phyloP scores from a whole-genome alignment of 306 rosid species.

The Malus sylvestris region DNA sequence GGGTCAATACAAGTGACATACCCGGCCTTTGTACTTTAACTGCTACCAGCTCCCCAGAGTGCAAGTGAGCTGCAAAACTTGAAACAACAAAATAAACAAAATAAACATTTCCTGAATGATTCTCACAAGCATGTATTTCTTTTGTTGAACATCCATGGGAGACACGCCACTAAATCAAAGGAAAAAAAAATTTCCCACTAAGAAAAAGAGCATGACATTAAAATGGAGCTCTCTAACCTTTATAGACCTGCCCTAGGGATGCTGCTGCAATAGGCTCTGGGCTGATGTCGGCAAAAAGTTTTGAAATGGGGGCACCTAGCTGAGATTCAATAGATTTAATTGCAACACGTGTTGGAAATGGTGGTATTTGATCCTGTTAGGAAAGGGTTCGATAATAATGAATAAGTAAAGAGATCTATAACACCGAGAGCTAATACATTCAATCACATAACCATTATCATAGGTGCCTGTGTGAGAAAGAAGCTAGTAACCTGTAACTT shows the following conservation, averaged over 20 bases:
- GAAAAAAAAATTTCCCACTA: neutral
- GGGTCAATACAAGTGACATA: constrained; percentile 84
- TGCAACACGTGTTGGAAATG: constrained; percentile 72
- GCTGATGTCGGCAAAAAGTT: constrained; percentile 72
- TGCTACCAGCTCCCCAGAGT: constrained; percentile 90
- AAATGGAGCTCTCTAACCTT: constrained; percentile 46
- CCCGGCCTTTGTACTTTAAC: constrained; percentile 99
- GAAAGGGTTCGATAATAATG: neutral
- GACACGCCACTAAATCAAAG: neutral
- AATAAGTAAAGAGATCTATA: neutral
- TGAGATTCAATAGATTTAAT: constrained; percentile 72
- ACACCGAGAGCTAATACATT: neutral
- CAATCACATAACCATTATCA: neutral
- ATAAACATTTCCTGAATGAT: constrained; percentile 41
- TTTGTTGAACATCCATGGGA: neutral
- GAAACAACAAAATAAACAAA: constrained; percentile 37
- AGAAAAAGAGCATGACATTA: neutral
- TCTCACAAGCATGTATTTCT: constrained; percentile 22
- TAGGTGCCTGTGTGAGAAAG: constrained; percentile 18
- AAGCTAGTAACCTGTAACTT: constrained; percentile 62
- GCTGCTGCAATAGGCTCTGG: constrained; percentile 87
- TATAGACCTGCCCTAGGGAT: constrained; percentile 93
- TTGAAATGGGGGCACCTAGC: constrained; percentile 56
- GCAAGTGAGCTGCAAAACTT: constrained; percentile 99
- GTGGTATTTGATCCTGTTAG: constrained; percentile 88